A percentile compares a stretch with the other conserved stretches of the same genome.
phyloP scores from a whole-genome alignment of 352 stramenopile genomes.

The Globisporangium rhizosaccharum region DNA sequence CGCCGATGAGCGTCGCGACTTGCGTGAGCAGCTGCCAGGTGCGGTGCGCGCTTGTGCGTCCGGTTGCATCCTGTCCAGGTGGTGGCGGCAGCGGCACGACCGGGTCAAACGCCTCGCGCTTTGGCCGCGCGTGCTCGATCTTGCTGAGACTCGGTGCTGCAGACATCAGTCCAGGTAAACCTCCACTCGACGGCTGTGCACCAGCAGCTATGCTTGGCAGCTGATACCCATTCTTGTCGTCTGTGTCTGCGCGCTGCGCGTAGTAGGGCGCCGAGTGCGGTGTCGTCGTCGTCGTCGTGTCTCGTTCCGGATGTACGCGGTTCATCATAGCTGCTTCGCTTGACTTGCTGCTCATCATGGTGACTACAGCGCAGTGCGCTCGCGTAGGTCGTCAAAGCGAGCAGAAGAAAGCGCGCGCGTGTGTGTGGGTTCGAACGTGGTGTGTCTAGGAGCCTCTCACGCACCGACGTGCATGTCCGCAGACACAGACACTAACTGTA shows the following conservation, averaged over 20 bases:
- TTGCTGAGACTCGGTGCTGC: constrained; percentile 5
- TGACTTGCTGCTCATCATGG: constrained; percentile 4
- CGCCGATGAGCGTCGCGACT: constrained; percentile 19
- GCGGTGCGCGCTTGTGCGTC: constrained; percentile 3
- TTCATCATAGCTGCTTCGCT: constrained; percentile 6
- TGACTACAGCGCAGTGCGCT: background rate
- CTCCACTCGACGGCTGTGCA: background rate
- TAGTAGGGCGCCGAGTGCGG: constrained; percentile 6
- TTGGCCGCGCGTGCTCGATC: constrained; percentile 6
- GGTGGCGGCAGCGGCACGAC: background rate
- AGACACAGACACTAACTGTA: too few species aligned
- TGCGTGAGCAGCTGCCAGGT: constrained; percentile 24
- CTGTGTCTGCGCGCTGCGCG: background rate
- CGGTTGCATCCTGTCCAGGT: background rate
- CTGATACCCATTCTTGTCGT: background rate
- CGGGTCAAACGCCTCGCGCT: constrained; percentile 5
- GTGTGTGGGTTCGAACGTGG: background rate
- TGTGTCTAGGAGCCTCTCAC: background rate
- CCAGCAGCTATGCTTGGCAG: background rate
- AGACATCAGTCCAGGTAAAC: background rate
- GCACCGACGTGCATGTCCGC: too few species aligned
- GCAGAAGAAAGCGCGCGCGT: too few species aligned
- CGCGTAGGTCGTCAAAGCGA: background rate
- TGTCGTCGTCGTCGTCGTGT: constrained; percentile 2
- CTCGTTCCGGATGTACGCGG: constrained; percentile 13